A percentile compares a stretch with the other conserved stretches of the same genome.
phyloP scores from a whole-genome alignment of 2,329 filamentous ascomycete genomes.

The Verticillium nubilum region DNA sequence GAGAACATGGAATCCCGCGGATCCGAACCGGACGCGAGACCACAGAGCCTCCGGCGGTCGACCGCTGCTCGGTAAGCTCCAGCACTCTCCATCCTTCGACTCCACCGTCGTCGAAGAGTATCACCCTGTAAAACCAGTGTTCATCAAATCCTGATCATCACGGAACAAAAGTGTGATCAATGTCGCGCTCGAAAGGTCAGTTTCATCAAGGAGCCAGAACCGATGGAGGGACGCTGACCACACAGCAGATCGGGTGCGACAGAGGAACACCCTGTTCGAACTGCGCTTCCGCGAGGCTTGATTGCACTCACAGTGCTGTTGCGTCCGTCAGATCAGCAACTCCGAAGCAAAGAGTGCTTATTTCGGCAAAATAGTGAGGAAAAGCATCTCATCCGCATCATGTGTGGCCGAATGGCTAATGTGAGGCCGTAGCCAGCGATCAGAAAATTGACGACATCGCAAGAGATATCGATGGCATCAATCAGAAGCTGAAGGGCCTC shows the following conservation, averaged over 20 bases:
- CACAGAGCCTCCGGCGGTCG: conserved; percentile 12
- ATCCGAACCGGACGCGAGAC: not conserved
- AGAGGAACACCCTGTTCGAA: conserved; percentile 26
- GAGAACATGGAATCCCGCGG: conserved; percentile 11
- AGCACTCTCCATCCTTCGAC: not conserved
- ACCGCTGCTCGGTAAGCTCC: conserved; percentile 17
- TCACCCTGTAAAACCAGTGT: too few species aligned
- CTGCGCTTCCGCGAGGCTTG: conserved; percentile 23
- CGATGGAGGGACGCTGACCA: not conserved
- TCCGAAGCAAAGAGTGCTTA: conserved; percentile 25
- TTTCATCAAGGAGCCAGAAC: not conserved
- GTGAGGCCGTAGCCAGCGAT: conserved; percentile 18
- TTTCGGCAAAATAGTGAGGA: conserved; percentile 30
- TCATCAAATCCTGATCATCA: not conserved
- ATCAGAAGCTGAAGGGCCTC: conserved; percentile 14
- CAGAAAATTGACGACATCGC: conserved; percentile 29
- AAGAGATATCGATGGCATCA: conserved; percentile 25
- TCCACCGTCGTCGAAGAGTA: not conserved
- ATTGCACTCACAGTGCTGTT: conserved; percentile 25
- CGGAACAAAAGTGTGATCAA: conserved; percentile 20
- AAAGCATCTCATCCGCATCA: not conserved
- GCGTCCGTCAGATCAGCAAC: conserved; percentile 14
- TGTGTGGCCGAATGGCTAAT: not conserved
- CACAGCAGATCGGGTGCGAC: conserved; percentile 22
- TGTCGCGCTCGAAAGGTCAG: conserved; percentile 22